Evolutionary conservation across 768 basidiomycete species (phyloP), one percentile per base, ranked within the genome.

Genomic region (Mycena kentingensis): DNA sequence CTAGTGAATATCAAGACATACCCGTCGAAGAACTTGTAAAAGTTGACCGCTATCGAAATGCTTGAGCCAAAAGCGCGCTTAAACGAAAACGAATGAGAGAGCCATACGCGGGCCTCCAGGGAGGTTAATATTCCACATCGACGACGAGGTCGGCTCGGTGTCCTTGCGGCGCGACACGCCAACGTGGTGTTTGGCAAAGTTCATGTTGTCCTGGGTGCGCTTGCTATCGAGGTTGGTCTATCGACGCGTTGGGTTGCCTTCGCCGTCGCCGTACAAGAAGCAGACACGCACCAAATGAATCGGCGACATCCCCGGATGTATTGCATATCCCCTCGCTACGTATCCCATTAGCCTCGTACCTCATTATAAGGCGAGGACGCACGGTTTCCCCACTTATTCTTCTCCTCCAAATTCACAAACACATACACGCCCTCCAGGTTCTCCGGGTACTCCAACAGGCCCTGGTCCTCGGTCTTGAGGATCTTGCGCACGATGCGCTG

Each of bases 101-200:
- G 13, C 41, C 58, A 12, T n/a, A 60, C 58, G 29, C 4, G 82
- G 82, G 4, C 60, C 58, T 1, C 80, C 83, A 2, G 84, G 83
- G 4, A 86, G 65, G 62, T 87, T 78, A 49, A 81, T 70, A 64
- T 85, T 86, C 83, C 84, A 87, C 68, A 77, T 76, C 35, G 72
- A 73, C 52, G 79, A 82, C 13, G 79, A 80, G 1, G 72, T 69
- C 3, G 80, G 83, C 65, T 87, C 85, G 1, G 76, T 77, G 18
- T 87, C 85, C 65, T 87, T 84, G 29, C 79, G 73, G 46, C 65
- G 68, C 16, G 82, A 78, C 12, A 85, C 77, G 1, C 81, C 81
- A 4, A 85, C 66, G 62, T 82, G 81, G 62, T 85, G 81, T 28
- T 81, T 76, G 3, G 84, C 84, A 80, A 84, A 87, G 59, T 86